Percentiles rank a stretch among this genome's conserved stretches.
These are phyloP conservation scores for Neoboletus subvelutipes DNA, from an alignment of 768 basidiomycete species.

Conservation along the genomic window DNA sequence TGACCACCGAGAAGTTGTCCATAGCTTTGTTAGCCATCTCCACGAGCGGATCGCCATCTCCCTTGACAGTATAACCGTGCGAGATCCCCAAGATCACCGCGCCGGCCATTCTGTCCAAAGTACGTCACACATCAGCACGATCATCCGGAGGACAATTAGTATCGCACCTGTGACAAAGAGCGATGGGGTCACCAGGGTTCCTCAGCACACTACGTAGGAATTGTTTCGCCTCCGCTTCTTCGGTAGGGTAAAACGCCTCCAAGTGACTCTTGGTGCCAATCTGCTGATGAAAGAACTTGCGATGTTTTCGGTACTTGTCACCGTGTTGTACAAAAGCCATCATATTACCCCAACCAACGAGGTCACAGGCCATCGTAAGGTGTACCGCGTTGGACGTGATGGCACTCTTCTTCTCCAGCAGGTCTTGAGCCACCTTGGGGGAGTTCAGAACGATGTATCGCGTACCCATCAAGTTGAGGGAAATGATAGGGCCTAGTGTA, in stretches of 20 bases:
- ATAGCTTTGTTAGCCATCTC: conserved; percentile 27
- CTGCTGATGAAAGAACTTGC: conserved; percentile 7
- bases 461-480: conserved; percentile 37
- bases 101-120: conserved; percentile 32
- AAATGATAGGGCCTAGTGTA: conserved; percentile 20
- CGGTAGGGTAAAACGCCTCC: neutral
- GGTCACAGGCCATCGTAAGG: conserved; percentile 21
- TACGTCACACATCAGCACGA: neutral
- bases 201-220: conserved; percentile 5
- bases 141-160: neutral
- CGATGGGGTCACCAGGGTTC: conserved; percentile 1
- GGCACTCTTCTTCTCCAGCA: conserved; percentile 14
- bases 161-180: conserved; percentile 8
- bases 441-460: conserved; percentile 50
- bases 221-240: conserved; percentile 2
- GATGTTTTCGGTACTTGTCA: conserved; percentile 3
- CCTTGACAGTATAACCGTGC: conserved; percentile 36
- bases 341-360: conserved; percentile 9
- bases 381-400: conserved; percentile 5
- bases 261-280: conserved; percentile 10
- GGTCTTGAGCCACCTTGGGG: conserved; percentile 29
- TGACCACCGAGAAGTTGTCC: conserved; percentile 6
- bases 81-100: conserved; percentile 36
- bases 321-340: conserved; percentile 11
- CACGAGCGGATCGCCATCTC: conserved; percentile 34